phyloP scores from a whole-genome alignment of 352 stramenopile genomes.

The Phytophthora pinifolia region DNA sequence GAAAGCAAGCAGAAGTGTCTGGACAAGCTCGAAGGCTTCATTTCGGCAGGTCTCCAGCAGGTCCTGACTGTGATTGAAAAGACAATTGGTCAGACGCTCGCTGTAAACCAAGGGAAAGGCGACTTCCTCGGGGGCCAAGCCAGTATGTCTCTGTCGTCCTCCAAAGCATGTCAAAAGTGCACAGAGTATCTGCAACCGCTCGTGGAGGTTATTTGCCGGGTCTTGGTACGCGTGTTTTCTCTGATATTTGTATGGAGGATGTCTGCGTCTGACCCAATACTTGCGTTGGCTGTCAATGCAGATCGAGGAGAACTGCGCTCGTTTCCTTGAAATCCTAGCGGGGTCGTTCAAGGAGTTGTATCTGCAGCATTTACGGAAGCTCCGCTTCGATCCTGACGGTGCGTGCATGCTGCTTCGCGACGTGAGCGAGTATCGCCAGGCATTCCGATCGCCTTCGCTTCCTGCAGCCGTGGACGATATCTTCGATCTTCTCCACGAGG shows the following conservation, averaged over 20 bases:
- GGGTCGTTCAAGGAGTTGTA: slow-evolving; percentile 73
- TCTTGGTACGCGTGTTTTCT: slow-evolving; percentile 44
- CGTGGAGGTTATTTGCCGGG: slow-evolving; percentile 43
- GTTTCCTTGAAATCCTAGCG: slow-evolving; percentile 57
- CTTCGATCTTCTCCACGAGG: slow-evolving; percentile 80
- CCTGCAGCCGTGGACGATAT: slow-evolving; percentile 49
- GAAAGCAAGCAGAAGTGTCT: slow-evolving; percentile 73
- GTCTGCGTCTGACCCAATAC: not conserved
- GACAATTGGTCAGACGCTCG: slow-evolving; percentile 45
- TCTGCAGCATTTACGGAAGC: slow-evolving; percentile 73
- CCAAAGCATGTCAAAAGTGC: slow-evolving; percentile 65
- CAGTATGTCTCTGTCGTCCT: slow-evolving; percentile 75
- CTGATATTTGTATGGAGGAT: not conserved
- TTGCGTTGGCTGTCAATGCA: slow-evolving; percentile 10
- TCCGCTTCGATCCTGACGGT: slow-evolving; percentile 79
- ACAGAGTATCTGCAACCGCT: slow-evolving; percentile 75
- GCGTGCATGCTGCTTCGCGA: slow-evolving; percentile 82
- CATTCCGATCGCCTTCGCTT: slow-evolving; percentile 43
- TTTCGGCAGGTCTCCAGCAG: slow-evolving; percentile 50
- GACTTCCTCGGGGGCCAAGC: slow-evolving; percentile 77
- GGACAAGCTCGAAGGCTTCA: slow-evolving; percentile 58
- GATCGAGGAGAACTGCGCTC: slow-evolving; percentile 63
- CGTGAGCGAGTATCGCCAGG: slow-evolving; percentile 70
- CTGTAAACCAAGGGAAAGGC: slow-evolving; percentile 60
- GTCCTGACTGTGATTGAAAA: slow-evolving; percentile 72